Evolutionary conservation across 768 basidiomycete genomes (phyloP), one percentile per base, ranked within the genome.

Genomic region (Gymnopilus junonius): DNA sequence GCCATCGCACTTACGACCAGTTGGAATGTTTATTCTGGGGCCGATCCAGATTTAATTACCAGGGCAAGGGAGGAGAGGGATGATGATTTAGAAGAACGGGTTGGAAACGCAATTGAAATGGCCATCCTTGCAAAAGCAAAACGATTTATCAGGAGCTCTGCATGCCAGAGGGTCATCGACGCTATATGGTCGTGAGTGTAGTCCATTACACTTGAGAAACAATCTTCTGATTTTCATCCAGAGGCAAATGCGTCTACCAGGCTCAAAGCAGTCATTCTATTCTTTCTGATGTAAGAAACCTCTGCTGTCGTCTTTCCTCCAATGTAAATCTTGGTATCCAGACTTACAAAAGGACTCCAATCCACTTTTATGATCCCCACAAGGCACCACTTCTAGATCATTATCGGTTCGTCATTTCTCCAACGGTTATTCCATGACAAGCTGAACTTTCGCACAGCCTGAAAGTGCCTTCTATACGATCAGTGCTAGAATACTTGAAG

Each of bases 311-410:
- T 10, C 11, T 15, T 12, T 21, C 50, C 17, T 6, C 10, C 46
- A 51, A 43, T 58, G 40, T 40, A 12, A 45, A 61, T 48, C 21
- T 58, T 51, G 42, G 23, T 40, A 20, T 25, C 17, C 62, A 96
- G 95, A 95, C 93, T 27, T 98, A 98, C 76, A 97, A 97, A 79
- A 85, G 90, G 51, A 93, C 86, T 25, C 94, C 96, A 11, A 85
- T 97, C 34, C 93, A 95, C 73, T 91, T 97, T 68, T 97, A 98
- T 74, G 94, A 98, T 72, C 95, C 95, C 2, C 91, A 95, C 71
- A 93, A 89, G 73, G 95, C 95, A 0, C 94, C 95, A 17, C 75
- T 97, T n/a, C 84, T 98, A 7, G 95, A 98, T 71, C 95, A 98
- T 75, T 98, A 97, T 71, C 88, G 96, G 93, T 93, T 58, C 32